Base-by-base conservation (phyloP, 2,329 filamentous ascomycete genomes). In the Cladobotryum protrusum region DNA sequence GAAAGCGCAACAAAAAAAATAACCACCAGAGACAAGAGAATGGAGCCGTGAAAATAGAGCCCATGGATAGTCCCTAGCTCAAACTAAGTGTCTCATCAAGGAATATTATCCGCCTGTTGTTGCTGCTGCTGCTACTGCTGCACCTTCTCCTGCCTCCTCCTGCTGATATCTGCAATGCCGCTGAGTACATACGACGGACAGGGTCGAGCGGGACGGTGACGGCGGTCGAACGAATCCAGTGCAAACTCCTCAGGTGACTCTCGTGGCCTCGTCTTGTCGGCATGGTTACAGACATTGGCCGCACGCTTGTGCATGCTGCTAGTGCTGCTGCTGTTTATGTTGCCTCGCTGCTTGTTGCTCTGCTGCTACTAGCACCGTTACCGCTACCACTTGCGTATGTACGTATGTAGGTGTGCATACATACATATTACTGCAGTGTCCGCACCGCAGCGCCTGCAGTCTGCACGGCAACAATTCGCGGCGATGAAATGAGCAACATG, bases 191-290 rank as follows among this genome's bases (percentile, higher is more conserved):
- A 15, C 32, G 46, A 32, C 50, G 19, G 50, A 39, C 49, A 36
- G 32, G 49, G 43, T 36, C 29, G 24, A 43, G 24, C 43, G n/a
- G 42, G 44, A 43, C 37, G 19, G 24, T 29, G 24, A 29, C 24
- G 24, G 24, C 6, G 24, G 24, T 29, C 6, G 24, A 29, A 8
- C 24, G 24, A 29, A 29, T 29, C 24, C 24, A 42, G 36, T 45
- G 35, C 43, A 15, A 47, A 42, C 50, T 15, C 42, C 41, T 52
- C 50, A 52, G 45, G 50, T 52, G 50, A 52, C 47, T 46, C 50
- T 20, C 42, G 41, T 44, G 46, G 45, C 46, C n/a, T 14, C 24
- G 24, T 29, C 11, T 9, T 6, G 24, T 29, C 24, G 24, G 24
- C 24, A 29, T 29, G 11, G 24, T 29, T 29, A 29, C 24, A 29